Evolutionary conservation across 768 basidiomycete species (phyloP).

Genomic region (Hygrophoropsis aurantiaca): DNA sequence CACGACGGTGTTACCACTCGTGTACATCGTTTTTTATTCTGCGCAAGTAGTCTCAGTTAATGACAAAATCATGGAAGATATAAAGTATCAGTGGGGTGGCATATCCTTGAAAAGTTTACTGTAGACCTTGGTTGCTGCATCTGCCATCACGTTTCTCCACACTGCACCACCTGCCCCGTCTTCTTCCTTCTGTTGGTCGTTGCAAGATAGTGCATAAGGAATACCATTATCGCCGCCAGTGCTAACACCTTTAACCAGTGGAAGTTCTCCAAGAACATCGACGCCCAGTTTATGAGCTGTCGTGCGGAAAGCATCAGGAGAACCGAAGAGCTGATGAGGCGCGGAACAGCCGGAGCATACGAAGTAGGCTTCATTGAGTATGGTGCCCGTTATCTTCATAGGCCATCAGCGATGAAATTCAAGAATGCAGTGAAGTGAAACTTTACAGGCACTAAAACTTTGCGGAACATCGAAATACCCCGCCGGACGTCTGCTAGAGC

Average conservation of each 20-base stretch:
- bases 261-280: constrained; percentile 75
- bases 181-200: constrained; percentile 8
- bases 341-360: constrained; percentile 71
- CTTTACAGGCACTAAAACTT: constrained; percentile 82
- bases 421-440: not conserved
- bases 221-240: constrained; percentile 67
- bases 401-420: constrained; percentile 1
- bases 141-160: constrained; percentile 33
- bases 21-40: too few relatives aligned
- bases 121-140: constrained; percentile 30
- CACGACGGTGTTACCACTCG: too few relatives aligned
- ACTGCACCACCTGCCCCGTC: constrained; percentile 28
- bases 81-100: too few relatives aligned
- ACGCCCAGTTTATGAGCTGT: constrained; percentile 59
- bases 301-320: constrained; percentile 58
- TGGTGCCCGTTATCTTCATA: constrained; percentile 74
- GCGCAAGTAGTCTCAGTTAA: too few relatives aligned
- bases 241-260: constrained; percentile 76
- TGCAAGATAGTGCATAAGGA: constrained; percentile 42
- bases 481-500: constrained; percentile 90
- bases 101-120: constrained; percentile 6
- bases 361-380: constrained; percentile 89
- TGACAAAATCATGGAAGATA: too few relatives aligned
- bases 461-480: constrained; percentile 90
- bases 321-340: constrained; percentile 69